A percentile compares a stretch with the other conserved stretches of the same genome.
These are phyloP conservation scores for Coemansia sp. DNA, from an alignment of 192 early-diverging fungal species.

Conservation along the genomic window DNA sequence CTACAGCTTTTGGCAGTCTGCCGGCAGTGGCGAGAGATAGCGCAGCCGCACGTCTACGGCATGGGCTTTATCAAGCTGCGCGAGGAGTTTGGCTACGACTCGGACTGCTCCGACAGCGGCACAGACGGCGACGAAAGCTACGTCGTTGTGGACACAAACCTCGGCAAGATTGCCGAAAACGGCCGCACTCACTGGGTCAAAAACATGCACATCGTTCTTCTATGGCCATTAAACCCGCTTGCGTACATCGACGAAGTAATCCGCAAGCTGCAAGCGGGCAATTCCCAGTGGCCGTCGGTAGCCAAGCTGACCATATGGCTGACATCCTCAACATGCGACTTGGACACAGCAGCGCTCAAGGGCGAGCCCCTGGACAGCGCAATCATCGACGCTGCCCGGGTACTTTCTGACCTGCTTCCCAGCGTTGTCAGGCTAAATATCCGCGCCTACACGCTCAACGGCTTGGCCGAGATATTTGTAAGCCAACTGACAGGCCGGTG, in stretches of 20 bases:
- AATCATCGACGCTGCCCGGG: not conserved
- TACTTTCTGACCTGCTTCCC: not conserved
- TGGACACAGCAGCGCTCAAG: not conserved
- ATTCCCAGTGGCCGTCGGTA: not conserved
- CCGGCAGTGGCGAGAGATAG: slow-evolving; percentile 4
- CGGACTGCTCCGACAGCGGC: not conserved
- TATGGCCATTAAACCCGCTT: slow-evolving; percentile 33
- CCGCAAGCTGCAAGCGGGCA: not conserved
- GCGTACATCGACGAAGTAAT: not conserved
- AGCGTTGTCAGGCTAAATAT: not conserved
- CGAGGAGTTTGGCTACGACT: slow-evolving; percentile 6
- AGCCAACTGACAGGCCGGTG: not conserved
- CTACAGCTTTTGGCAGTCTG: not conserved
- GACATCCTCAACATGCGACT: not conserved
- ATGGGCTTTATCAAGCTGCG: slow-evolving; percentile 5
- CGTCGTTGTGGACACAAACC: slow-evolving; percentile 1
- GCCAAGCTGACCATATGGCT: not conserved
- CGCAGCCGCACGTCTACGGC: not conserved
- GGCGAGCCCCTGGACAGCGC: not conserved
- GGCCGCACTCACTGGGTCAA: not conserved
- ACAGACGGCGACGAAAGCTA: slow-evolving; percentile 1
- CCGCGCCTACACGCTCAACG: slow-evolving; percentile 1
- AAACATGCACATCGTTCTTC: slow-evolving; percentile 58
- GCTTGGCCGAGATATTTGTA: slow-evolving; percentile 1
- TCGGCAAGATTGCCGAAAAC: not conserved